Conservation (phyloP, 1,284 basidiomycete species). For the Leucoagaricus sp. region DNA sequence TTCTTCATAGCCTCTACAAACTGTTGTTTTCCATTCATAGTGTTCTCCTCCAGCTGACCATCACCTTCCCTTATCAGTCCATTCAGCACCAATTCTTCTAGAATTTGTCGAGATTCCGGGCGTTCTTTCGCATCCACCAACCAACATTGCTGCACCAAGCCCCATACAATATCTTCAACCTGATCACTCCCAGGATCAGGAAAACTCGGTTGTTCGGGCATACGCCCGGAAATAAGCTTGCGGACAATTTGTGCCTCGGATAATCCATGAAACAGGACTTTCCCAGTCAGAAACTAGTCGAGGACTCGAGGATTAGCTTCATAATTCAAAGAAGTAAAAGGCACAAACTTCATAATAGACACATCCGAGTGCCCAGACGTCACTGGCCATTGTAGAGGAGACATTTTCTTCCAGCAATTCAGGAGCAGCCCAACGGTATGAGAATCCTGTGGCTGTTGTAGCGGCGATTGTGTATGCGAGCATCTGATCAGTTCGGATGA, state of each 20-base stretch:
- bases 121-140: not conserved
- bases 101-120: not conserved
- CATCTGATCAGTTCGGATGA: not conserved
- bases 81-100: not conserved
- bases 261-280: not conserved
- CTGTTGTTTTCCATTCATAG: too few species aligned
- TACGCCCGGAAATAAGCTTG: not conserved
- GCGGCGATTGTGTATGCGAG: not conserved
- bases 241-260: not conserved
- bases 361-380: constrained; percentile 1
- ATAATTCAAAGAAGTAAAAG: too few species aligned
- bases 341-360: constrained; percentile 3
- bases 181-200: not conserved
- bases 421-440: not conserved
- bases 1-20: too few species aligned
- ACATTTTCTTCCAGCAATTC: not conserved
- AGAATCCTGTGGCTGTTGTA: not conserved
- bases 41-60: too few species aligned
- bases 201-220: not conserved
- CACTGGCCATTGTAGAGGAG: not conserved
- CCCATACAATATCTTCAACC: not conserved
- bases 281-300: not conserved
- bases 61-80: too few species aligned
- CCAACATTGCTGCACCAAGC: not conserved
- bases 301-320: too few species aligned